phyloP scores from a whole-genome alignment of 345 rosid genomes.

The Lumnitzera littorea region DNA sequence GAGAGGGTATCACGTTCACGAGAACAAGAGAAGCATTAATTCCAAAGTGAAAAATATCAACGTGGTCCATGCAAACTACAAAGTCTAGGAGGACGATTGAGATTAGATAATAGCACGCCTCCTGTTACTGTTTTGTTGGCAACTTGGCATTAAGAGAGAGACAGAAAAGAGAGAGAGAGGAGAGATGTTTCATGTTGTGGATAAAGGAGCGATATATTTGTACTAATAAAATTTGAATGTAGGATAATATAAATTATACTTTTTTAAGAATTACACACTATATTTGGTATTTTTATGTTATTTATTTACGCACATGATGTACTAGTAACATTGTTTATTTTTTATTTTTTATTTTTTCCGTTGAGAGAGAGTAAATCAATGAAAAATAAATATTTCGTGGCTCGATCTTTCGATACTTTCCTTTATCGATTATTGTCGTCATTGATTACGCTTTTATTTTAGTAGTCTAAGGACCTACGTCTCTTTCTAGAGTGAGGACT shows the following conservation, averaged over 20 bases:
- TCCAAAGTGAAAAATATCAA: conserved; percentile 7
- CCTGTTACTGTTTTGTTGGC: conserved; percentile 1
- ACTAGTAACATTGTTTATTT: no score
- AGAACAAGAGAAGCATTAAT: conserved; percentile 13
- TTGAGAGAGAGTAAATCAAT: not conserved
- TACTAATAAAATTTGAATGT: no score
- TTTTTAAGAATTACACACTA: no score
- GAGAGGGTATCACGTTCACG: conserved; percentile 18
- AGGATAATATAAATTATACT: no score
- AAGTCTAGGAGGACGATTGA: conserved; percentile 11
- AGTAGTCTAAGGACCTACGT: conserved; percentile 9
- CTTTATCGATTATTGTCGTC: conserved; percentile 13
- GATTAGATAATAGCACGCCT: conserved; percentile 25
- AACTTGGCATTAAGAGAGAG: not conserved
- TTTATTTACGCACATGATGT: no score
- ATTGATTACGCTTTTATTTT: conserved; percentile 22
- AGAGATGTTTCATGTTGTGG: no score
- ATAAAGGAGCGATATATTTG: no score
- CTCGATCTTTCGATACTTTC: not conserved
- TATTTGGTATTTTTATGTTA: no score
- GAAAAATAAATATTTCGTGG: not conserved
- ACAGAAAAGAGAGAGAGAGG: not conserved
- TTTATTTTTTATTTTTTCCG: no score
- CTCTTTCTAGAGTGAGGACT: conserved; percentile 30
- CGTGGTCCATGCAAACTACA: conserved; percentile 36